Base-by-base conservation (phyloP, 1,284 basidiomycete species). In the Chalciporus sp. region DNA sequence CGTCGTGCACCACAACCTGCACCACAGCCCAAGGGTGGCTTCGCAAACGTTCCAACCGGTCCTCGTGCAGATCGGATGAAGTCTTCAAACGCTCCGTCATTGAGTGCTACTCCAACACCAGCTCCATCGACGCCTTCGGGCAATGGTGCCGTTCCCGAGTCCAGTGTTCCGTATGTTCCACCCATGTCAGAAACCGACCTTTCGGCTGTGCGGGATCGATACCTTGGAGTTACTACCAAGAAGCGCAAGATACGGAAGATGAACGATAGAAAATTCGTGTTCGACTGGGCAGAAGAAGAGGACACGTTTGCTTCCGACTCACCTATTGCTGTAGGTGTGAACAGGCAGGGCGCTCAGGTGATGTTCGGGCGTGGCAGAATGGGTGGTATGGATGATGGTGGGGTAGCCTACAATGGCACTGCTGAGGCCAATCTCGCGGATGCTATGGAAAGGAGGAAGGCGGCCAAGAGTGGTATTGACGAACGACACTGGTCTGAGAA, bases 401-500 rank as follows among this genome's bases (percentile, higher is more conserved):
- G 72, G 58, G 59, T 59, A 29, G 62, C 56, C 41, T 66, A 65
- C 52, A 74, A 71, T n/a, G 71, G 68, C 20, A 63, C 60, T 31
- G 20, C 43, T 7, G 77, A 79, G 41, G 69, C 75, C 53, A 85
- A 86, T 58, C 78, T 90, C 51, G 89, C 88, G 17, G 93, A 95
- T 69, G 75, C 85, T 3, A 79, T 93, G 68, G 94, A 95, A 70
- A 77, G 91, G 55, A 78, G 93, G 53, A 85, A 84, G 67, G 92
- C 93, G n/a, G 82, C 85, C 53, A 89, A 90, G 77, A 78, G 83
- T 55, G 87, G 92, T 31, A 76, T 92, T 59, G 94, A 97, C 67
- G 94, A 96, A 67, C 81, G 94, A 59, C 97, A 98, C 75, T 99
- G 97, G 97, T 90, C 90, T 2, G 94, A 98, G n/a, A 99, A 99